These are phyloP conservation scores for Bimuria novae-zelandiae DNA, from an alignment of 2,329 filamentous ascomycete species.

Conservation along the genomic window DNA sequence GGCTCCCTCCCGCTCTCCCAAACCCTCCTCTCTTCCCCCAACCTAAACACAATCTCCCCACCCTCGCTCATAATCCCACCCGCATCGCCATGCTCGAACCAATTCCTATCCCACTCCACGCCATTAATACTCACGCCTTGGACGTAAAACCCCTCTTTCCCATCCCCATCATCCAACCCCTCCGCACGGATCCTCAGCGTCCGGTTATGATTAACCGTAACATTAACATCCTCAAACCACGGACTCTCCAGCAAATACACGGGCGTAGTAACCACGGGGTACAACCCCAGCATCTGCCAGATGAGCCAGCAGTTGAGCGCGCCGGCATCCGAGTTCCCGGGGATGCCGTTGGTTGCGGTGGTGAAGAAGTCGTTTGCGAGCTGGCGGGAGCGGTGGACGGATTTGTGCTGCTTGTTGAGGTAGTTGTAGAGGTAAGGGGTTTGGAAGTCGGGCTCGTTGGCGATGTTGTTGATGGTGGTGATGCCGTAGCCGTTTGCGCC, in stretches of 20 bases:
- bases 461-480: constrained; percentile 44
- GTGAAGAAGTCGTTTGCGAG: constrained; percentile 50
- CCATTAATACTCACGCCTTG: constrained; percentile 61
- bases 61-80: constrained; percentile 40
- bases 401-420: constrained; percentile 47
- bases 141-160: constrained; percentile 55
- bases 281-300: constrained; percentile 57
- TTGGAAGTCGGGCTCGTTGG: constrained; percentile 48
- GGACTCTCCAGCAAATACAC: constrained; percentile 54
- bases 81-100: constrained; percentile 59
- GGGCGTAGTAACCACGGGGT: constrained; percentile 54
- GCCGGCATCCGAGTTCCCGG: constrained; percentile 54
- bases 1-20: constrained; percentile 42
- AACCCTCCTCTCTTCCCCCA: constrained; percentile 32
- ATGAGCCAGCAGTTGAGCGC: constrained; percentile 57
- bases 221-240: constrained; percentile 49
- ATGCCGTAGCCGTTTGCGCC: constrained; percentile 43
- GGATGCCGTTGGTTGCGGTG: constrained; percentile 47
- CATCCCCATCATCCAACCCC: constrained; percentile 46
- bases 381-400: constrained; percentile 36
- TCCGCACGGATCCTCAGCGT: constrained; percentile 54
- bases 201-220: constrained; percentile 41
- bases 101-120: constrained; percentile 57
- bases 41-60: constrained; percentile 40
- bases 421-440: constrained; percentile 51